Conservation (phyloP, 306 rosid genomes). For the Coriaria nepalensis region DNA sequence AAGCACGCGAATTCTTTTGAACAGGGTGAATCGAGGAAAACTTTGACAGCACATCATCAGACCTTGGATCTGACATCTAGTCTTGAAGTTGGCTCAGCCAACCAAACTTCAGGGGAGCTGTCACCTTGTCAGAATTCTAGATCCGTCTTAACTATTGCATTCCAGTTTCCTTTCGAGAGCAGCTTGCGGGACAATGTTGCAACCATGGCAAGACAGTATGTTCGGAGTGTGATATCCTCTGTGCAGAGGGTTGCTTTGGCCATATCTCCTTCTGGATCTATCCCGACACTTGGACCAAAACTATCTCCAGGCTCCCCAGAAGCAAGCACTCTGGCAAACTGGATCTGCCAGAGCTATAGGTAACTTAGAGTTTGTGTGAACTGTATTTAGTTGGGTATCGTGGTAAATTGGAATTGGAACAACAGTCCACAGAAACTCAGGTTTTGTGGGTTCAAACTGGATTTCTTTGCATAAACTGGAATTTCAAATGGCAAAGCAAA, state of each 20-base stretch:
- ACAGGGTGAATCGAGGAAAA: constrained; percentile 62
- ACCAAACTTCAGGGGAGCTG: constrained; percentile 30
- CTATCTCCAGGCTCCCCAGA: constrained; percentile 68
- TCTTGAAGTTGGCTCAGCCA: constrained; percentile 69
- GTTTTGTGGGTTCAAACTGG: no score
- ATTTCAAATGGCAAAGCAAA: neutral
- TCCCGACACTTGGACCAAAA: constrained; percentile 45
- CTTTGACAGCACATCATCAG: constrained; percentile 35
- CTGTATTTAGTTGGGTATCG: no score
- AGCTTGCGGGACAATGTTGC: constrained; percentile 65
- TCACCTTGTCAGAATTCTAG: constrained; percentile 39
- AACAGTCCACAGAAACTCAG: no score
- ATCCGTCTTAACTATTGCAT: constrained; percentile 87
- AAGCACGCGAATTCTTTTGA: neutral
- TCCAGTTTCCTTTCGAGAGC: constrained; percentile 81
- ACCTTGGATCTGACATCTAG: constrained; percentile 84
- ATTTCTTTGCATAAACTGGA: no score
- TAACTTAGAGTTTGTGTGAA: neutral
- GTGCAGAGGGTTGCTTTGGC: constrained; percentile 97
- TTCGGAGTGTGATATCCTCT: constrained; percentile 68
- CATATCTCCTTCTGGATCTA: constrained; percentile 70
- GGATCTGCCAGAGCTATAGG: constrained; percentile 93
- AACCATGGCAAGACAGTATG: constrained; percentile 79
- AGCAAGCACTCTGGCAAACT: constrained; percentile 66
- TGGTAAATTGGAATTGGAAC: no score